A percentile compares a stretch with the other conserved stretches of the same genome.
These are phyloP conservation scores for Debaryomyces subglobosus DNA, from an alignment of 1,139 yeast genomes.

Conservation along the genomic window DNA sequence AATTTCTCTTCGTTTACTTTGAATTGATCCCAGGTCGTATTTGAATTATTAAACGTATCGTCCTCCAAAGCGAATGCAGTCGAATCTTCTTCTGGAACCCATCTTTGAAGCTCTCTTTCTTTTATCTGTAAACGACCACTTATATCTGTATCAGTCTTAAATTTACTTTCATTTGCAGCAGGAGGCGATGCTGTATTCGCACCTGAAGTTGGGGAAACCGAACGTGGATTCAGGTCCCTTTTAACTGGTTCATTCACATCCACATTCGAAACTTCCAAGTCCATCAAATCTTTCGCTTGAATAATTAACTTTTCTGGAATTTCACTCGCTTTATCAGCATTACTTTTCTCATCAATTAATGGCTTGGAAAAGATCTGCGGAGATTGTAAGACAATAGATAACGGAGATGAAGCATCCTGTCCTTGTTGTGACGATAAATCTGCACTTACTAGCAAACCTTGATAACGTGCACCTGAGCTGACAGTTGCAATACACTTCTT, in stretches of 20 bases:
- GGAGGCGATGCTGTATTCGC: slow-evolving; percentile 9
- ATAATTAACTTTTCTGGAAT: slow-evolving; percentile 54
- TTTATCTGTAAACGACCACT: slow-evolving; percentile 49
- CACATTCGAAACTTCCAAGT: slow-evolving; percentile 53
- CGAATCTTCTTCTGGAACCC: slow-evolving; percentile 74
- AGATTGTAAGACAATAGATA: slow-evolving; percentile 57
- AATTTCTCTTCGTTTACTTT: slow-evolving; percentile 85
- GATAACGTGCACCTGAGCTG: slow-evolving; percentile 59
- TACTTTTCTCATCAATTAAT: slow-evolving; percentile 36
- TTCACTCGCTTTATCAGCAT: slow-evolving; percentile 30
- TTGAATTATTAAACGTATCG: slow-evolving; percentile 24
- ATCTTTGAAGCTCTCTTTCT: slow-evolving; percentile 77
- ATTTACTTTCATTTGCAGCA: slow-evolving; percentile 28
- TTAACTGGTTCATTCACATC: slow-evolving; percentile 31
- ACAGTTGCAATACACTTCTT: slow-evolving; percentile 59
- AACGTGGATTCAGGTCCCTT: background rate
- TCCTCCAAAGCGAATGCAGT: slow-evolving; percentile 48
- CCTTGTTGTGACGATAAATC: slow-evolving; percentile 21
- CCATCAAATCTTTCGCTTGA: slow-evolving; percentile 64
- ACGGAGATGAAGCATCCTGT: slow-evolving; percentile 23
- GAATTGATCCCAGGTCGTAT: slow-evolving; percentile 83
- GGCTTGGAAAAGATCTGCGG: slow-evolving; percentile 40
- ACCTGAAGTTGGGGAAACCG: slow-evolving; percentile 6
- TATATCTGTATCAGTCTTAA: slow-evolving; percentile 86
- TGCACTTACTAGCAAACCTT: slow-evolving; percentile 56